Evolutionary conservation across 2,329 filamentous ascomycete species (phyloP), one percentile per base, ranked within the genome.

Genomic region (Arthrinium phaeospermum): DNA sequence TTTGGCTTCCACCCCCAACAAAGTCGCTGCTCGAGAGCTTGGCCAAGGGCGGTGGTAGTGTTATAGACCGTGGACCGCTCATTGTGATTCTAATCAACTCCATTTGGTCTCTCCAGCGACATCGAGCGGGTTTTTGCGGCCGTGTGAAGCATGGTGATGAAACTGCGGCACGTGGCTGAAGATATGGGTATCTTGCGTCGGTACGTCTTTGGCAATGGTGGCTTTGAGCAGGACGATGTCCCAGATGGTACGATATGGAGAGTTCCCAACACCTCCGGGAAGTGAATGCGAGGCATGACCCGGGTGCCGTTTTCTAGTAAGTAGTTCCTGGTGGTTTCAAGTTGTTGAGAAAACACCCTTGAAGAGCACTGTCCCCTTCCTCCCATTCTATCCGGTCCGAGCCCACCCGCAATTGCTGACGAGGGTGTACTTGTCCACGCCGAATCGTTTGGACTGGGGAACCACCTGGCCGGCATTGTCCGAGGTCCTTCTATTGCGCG

Each of bases 81-180:
- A 75, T 77, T 24, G 68, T 77, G 4, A 41, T 76, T 13, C 72
- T 77, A 16, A 73, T 78, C 49, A 77, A 77, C 24, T 74, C 74
- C 12, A 69, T 71, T 4, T 78, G 77, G 75, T 72, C 24, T 2
- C 1, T 34, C 67, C 49, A 49, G 70, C 37, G 74, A 75, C 47
- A 72, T 75, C 22, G 27, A 53, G 2, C 71, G 71, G 8, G 72
- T 77, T 22, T 75, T 76, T 45, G 41, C 61, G 44, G 72, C 73
- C 5, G 71, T 76, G 70, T 67, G 13, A 12, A 37, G 8, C 5
- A 3, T 61, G 14, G 27, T 22, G 1, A 37, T 16, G 14, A 27
- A 37, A 1, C 53, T 74, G 5, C 70, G 46, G 22, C 46, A 45
- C 5, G 68, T 73, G 3, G 74, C 73, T 41, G 45, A n/a, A 0